Base-by-base conservation (phyloP, 164 flowering plant genomes). In the Liriodendron chinense region DNA sequence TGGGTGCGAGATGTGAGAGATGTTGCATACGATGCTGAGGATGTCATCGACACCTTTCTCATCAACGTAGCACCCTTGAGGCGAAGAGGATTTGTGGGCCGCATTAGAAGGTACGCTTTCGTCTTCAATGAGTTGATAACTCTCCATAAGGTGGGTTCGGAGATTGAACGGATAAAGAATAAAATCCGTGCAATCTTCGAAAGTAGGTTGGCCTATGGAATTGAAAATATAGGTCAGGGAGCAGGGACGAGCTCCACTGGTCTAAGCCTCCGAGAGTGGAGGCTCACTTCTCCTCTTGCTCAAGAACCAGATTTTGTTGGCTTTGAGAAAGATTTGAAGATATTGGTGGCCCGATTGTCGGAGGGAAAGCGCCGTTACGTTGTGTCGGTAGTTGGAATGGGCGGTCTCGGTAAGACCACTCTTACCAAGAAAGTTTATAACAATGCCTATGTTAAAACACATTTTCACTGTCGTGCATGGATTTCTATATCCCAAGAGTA, bases 371-470 rank as follows among this genome's bases (percentile, higher is more conserved):
- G 74, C 14, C 69, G 79, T 14, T 72, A 76, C 3, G 80, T 81
- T 1, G 76, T 86, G 62, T 85, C 85, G 14, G 61, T 87, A 49
- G 86, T 87, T 1, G 92, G 92, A 2, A 84, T 83, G 87, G 92
- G 86, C 8, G 90, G 90, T 3, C 47, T 85, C 9, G 91, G 90
- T 2, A 88, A 88, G 65, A 88, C 91, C 16, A 85, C 88, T 1
- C 56, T 82, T 22, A 88, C 87, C 57, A 84, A 84, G 68, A 77
- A 50, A 47, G 83, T 87, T 1, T 88, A 72, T 78, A 83, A 83
- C 66, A 81, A 53, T 22, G 67, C 69, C 49, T 63, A 74, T 24
- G 10, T 64, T 10, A 21, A 67, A 66, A 84, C 0, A 83, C 81
- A 53, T 71, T 74, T 21, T 75, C 26, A 22, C 81, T 83, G 28